Evolutionary conservation across 2,329 filamentous ascomycete species (phyloP), one percentile per base, ranked within the genome.

Genomic region (Claviceps digitariae): DNA sequence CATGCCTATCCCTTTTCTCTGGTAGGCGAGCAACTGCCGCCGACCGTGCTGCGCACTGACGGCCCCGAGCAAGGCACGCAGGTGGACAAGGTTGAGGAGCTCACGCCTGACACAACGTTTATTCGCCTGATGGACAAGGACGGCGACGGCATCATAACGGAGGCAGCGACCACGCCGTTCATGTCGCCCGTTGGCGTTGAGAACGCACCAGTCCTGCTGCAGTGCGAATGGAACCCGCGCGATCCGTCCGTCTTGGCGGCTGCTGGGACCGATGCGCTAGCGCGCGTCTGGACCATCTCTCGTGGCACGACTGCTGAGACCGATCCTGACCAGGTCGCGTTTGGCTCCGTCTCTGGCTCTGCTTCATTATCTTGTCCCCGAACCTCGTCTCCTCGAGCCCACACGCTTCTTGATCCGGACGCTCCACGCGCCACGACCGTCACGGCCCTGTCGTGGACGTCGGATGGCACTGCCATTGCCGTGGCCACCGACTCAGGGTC

Each of bases 261-360:
- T 74, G 80, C 78, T 72, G 81, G 81, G 63, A 83, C 79, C 66
- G 81, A 84, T 73, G 79, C 81, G 69, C 79, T 84, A 79, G 81
- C 81, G 73, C 80, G 81, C 59, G 74, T 84, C 70, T 84, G 81
- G 81, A 82, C 77, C 57, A 67, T 84, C 60, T 75, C 77, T 66
- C 76, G 75, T 74, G 72, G 72, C 64, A 68, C 73, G 61, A 69
- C 71, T 60, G 63, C 72, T 56, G 69, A 69, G 51, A 61, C 65
- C 45, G 64, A 64, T 51, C 61, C 64, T 52, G 70, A 74, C 68
- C 68, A 69, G 67, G 70, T 12, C 40, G 40, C 4, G n/a, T 7
- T 15, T 38, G 36, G 36, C 36, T 8, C 27, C 27, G 40, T 9
- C 40, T 2, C 36, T 38, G 36, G 36, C 36, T 17, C 36, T n/a